Conservation (phyloP, 768 basidiomycete genomes). For the Mycena floridula region DNA sequence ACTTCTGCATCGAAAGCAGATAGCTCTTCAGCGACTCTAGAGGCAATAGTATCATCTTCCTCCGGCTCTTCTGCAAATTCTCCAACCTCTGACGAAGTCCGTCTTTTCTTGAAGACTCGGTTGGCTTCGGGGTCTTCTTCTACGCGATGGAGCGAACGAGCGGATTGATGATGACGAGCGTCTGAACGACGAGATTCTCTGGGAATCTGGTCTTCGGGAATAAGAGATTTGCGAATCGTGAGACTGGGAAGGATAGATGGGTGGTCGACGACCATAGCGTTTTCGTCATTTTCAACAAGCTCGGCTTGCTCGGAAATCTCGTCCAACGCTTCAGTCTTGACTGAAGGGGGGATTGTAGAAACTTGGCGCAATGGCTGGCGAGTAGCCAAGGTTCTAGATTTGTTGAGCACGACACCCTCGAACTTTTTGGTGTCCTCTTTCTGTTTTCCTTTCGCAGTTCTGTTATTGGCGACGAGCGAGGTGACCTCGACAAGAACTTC, state of each 20-base stretch:
- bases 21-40: slow-evolving; percentile 35
- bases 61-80: slow-evolving; percentile 11
- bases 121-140: slow-evolving; percentile 43
- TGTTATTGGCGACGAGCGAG: slow-evolving; percentile 30
- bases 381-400: slow-evolving; percentile 16
- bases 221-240: slow-evolving; percentile 8
- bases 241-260: slow-evolving; percentile 3
- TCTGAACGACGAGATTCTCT: slow-evolving; percentile 3
- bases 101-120: slow-evolving; percentile 56
- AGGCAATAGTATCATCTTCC: slow-evolving; percentile 28
- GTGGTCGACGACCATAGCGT: slow-evolving; percentile 16
- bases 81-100: slow-evolving; percentile 51
- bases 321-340: slow-evolving; percentile 17
- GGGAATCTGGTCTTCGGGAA: slow-evolving; percentile 22
- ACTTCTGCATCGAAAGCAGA: slow-evolving; percentile 23
- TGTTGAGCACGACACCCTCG: slow-evolving; percentile 44
- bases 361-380: slow-evolving; percentile 35
- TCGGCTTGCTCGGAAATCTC: slow-evolving; percentile 20
- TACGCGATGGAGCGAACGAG: slow-evolving; percentile 6
- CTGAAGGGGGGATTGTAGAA: slow-evolving; percentile 18
- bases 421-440: slow-evolving; percentile 36
- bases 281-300: slow-evolving; percentile 17
- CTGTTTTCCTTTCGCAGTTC: slow-evolving; percentile 40
- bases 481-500: slow-evolving; percentile 72
- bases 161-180: neutral